A percentile compares a stretch with the other conserved stretches of the same genome.
phyloP scores from a whole-genome alignment of 129 eudicot species.

The Lactuca sativa region DNA sequence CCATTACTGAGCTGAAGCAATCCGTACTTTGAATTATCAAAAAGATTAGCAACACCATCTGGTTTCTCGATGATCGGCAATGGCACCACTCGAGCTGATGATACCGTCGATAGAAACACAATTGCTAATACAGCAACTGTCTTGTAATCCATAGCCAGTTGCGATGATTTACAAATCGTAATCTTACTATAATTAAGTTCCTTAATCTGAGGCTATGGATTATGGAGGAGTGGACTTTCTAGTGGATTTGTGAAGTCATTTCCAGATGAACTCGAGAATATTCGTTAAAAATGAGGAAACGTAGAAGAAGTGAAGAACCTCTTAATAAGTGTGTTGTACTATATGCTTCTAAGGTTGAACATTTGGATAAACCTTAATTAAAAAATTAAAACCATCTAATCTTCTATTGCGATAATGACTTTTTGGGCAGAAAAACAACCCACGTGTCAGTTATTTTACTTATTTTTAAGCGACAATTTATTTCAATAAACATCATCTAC shows the following conservation, averaged over 20 bases:
- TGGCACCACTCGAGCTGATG: constrained; percentile 37
- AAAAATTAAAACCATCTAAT: not conserved
- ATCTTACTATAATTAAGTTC: not conserved
- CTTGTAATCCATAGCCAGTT: constrained; percentile 14
- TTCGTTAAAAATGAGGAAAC: constrained; percentile 21
- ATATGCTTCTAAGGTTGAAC: constrained; percentile 9
- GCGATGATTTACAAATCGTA: not conserved
- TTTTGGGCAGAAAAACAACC: not conserved
- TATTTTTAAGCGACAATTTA: no score
- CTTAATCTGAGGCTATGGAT: not conserved
- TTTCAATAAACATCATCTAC: no score
- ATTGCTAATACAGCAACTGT: constrained; percentile 1
- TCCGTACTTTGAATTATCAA: constrained; percentile 70
- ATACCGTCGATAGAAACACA: constrained; percentile 28
- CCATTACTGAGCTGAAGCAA: constrained; percentile 69
- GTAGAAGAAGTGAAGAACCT: not conserved
- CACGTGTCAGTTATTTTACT: not conserved
- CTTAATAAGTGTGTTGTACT: constrained; percentile 12
- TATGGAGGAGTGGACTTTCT: constrained; percentile 12
- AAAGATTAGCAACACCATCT: constrained; percentile 33
- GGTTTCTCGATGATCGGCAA: constrained; percentile 19
- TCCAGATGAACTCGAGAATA: constrained; percentile 22
- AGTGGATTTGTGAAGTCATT: constrained; percentile 11
- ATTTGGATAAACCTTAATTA: constrained; percentile 14
- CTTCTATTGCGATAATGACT: constrained; percentile 4